These are phyloP conservation scores for Colletotrichum caudatum DNA, from an alignment of 2,329 filamentous ascomycete genomes.

Conservation along the genomic window DNA sequence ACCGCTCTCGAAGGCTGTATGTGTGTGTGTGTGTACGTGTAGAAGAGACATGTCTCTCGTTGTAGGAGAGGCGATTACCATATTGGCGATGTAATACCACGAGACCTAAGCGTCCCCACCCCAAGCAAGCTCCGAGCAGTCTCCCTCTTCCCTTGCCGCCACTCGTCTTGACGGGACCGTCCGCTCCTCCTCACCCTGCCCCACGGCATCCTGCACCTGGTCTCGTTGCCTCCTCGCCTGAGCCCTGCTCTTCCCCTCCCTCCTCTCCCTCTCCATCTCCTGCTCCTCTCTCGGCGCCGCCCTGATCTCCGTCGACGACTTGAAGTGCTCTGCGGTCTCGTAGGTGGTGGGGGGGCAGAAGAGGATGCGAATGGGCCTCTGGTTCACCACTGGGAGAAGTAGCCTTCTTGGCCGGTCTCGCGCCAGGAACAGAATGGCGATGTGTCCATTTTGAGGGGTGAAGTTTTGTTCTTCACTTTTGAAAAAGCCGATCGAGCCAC, in stretches of 20 bases:
- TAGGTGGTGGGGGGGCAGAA: slow-evolving; percentile 57
- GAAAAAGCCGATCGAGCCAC: no score
- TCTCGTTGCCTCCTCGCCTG: background rate
- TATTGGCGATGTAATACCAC: slow-evolving; percentile 40
- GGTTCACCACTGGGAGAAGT: slow-evolving; percentile 73
- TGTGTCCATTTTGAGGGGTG: background rate
- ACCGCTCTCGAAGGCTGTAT: slow-evolving; percentile 38
- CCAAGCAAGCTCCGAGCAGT: background rate
- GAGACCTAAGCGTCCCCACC: slow-evolving; percentile 29
- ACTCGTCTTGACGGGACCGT: background rate
- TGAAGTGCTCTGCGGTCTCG: slow-evolving; percentile 67
- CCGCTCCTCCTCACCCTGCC: background rate
- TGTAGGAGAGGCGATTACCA: slow-evolving; percentile 16
- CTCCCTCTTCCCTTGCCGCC: background rate
- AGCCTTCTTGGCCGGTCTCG: slow-evolving; percentile 62
- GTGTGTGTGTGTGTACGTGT: slow-evolving; percentile 35
- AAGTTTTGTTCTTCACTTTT: background rate
- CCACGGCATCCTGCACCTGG: background rate
- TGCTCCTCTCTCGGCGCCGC: slow-evolving; percentile 60
- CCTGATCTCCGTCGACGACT: slow-evolving; percentile 71
- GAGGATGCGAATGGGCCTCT: slow-evolving; percentile 51
- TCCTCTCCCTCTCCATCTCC: no score
- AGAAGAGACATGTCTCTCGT: slow-evolving; percentile 29
- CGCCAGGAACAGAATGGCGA: slow-evolving; percentile 61
- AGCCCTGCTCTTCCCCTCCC: background rate